These are phyloP conservation scores for Trichoderma sp. DNA, from an alignment of 2,329 filamentous ascomycete species.

Conservation along the genomic window DNA sequence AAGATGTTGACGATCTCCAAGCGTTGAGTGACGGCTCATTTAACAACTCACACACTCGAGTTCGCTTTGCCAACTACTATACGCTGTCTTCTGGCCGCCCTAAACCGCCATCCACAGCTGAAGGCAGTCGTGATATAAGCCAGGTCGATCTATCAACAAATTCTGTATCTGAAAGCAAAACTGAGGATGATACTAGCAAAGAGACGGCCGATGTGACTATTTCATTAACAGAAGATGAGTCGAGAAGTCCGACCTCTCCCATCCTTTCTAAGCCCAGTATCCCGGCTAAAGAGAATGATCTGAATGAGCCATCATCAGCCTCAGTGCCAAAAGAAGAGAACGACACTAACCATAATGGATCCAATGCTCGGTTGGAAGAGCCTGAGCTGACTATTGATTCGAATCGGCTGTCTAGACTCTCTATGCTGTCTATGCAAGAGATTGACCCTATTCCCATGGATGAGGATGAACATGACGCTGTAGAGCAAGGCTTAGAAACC, in stretches of 20 bases:
- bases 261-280: neutral
- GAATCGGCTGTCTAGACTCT: constrained; percentile 16
- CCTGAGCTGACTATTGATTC: constrained; percentile 12
- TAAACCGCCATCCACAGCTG: constrained; percentile 40
- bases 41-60: constrained; percentile 42
- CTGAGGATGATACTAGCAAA: neutral
- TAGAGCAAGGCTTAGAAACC: neutral
- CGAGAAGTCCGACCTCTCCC: neutral
- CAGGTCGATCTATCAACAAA: constrained; percentile 10
- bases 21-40: constrained; percentile 23
- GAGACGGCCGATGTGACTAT: neutral
- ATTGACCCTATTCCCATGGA: constrained; percentile 41
- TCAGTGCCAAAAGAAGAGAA: neutral
- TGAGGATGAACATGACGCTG: constrained; percentile 24
- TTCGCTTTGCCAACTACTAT: constrained; percentile 87
- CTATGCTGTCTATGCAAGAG: constrained; percentile 30
- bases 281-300: neutral
- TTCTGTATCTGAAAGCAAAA: neutral
- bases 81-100: constrained; percentile 75
- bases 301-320: neutral
- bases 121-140: constrained; percentile 6
- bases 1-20: constrained; percentile 61
- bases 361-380: neutral
- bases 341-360: neutral
- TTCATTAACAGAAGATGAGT: neutral